These are phyloP conservation scores for Geotrichum carabidarum DNA, from an alignment of 1,139 yeast species.

Conservation along the genomic window DNA sequence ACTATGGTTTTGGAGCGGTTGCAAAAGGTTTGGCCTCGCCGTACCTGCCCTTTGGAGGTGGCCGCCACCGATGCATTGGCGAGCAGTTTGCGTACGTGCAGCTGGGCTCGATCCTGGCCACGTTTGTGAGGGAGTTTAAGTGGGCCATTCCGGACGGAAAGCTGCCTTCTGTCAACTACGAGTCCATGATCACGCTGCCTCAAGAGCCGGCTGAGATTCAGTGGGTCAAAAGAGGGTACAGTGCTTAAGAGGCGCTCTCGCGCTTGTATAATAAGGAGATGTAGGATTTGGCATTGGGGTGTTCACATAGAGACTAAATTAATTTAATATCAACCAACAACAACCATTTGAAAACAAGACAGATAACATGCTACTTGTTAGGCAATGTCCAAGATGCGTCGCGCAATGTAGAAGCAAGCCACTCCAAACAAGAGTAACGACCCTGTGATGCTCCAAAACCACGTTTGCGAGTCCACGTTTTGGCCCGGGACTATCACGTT, in stretches of 20 bases:
- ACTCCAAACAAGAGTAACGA: conserved; percentile 35
- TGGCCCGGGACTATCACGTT: conserved; percentile 96
- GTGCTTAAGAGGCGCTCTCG: not conserved
- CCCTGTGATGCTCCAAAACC: conserved; percentile 58
- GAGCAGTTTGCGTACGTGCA: conserved; percentile 96
- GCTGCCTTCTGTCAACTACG: conserved; percentile 79
- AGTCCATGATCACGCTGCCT: conserved; percentile 93
- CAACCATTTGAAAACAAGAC: no score
- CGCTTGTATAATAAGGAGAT: not conserved
- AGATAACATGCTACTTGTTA: no score
- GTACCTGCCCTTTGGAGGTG: conserved; percentile 97
- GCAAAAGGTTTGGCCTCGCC: conserved; percentile 95
- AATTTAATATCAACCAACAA: not conserved
- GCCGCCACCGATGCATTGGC: conserved; percentile 98
- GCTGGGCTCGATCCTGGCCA: conserved; percentile 76
- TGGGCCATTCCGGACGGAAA: conserved; percentile 58
- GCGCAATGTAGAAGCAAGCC: conserved; percentile 33
- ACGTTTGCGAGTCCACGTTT: conserved; percentile 54
- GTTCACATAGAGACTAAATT: not conserved
- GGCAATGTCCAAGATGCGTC: conserved; percentile 28
- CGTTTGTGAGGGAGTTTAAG: conserved; percentile 67
- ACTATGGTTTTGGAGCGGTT: conserved; percentile 93
- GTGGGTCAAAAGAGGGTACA: conserved; percentile 47
- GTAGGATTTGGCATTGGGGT: not conserved
- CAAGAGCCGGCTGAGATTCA: conserved; percentile 66